Conservation (phyloP, 768 basidiomycete genomes). For the Mycena rosella region DNA sequence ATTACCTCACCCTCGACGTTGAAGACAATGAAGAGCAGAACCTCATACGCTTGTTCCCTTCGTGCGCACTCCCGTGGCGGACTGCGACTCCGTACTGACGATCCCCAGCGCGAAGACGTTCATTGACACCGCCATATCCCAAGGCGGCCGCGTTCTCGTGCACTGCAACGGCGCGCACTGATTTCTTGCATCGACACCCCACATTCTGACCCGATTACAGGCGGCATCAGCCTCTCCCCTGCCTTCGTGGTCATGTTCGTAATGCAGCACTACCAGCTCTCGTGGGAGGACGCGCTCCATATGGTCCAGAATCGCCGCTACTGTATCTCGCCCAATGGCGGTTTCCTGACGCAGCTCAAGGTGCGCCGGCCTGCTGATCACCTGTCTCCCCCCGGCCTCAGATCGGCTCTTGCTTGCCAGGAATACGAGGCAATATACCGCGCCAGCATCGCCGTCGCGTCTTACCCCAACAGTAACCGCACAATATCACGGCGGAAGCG, state of each 20-base stretch:
- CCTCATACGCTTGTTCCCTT: conserved; percentile 90
- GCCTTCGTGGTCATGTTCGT: conserved; percentile 95
- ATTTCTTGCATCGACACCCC: not conserved
- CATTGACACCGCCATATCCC: conserved; percentile 74
- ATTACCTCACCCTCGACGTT: conserved; percentile 86
- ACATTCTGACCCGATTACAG: conserved; percentile 49
- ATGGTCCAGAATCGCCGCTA: conserved; percentile 92
- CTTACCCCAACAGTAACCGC: conserved; percentile 63
- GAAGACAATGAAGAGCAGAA: conserved; percentile 97
- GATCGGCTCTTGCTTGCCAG: conserved; percentile 56
- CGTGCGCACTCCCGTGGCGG: conserved; percentile 57
- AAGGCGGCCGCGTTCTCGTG: conserved; percentile 83
- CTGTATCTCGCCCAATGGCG: conserved; percentile 93
- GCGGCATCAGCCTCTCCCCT: conserved; percentile 89
- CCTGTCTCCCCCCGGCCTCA: not conserved
- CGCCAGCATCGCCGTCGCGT: conserved; percentile 77
- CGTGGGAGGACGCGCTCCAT: conserved; percentile 91
- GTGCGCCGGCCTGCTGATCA: conserved; percentile 47
- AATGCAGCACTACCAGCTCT: conserved; percentile 85
- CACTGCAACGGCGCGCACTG: conserved; percentile 85
- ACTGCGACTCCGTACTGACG: not conserved
- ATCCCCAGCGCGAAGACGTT: conserved; percentile 76
- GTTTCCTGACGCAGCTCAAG: conserved; percentile 94
- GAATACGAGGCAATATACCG: conserved; percentile 95
- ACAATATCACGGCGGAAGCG: conserved; percentile 73